Base-by-base conservation (phyloP, 768 basidiomycete genomes). In the Boletales sp. region DNA sequence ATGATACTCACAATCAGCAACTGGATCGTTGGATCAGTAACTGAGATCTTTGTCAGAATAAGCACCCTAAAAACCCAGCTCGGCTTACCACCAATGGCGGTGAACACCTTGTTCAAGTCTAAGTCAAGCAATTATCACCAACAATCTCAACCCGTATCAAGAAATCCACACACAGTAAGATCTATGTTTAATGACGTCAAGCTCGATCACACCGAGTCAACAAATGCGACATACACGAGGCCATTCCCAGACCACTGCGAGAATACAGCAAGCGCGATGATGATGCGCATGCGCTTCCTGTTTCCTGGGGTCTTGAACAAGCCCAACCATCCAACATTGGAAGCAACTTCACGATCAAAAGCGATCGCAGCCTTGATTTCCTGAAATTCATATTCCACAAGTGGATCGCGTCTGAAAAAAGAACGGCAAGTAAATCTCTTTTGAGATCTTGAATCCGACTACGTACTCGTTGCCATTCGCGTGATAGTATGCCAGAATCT, bases 351-450 rank as follows among this genome's bases (percentile, higher is more conserved):
- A 40, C 69, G 69, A 59, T 74, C 75, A 39, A 77, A 67, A 4
- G 65, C 68, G 48, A 81, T 70, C 7, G 81, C 81, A 21, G 78
- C 73, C 60, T 79, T 82, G 69, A 86, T 86, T 65, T 85, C 83
- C 54, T 78, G 74, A 54, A 79, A 83, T 60, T 83, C 81, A 59
- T 77, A 82, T 54, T 77, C 71, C 2, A 84, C 80, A 2, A 82
- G 72, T 2, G 82, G 46, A n/a, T 40, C 39, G 9, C 15, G 15
- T 34, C 39, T 47, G 31, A 24, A 34, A 11, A 24, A n/a, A n/a
- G 10, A 29, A 15, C 0, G 12, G 27, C 13, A 14, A 14, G n/a
- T 8, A 10, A 36, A 35, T 7, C 2, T 21, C 31, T 24, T 24
- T 24, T 5, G 24, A 24, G 5, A 24, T 24, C 5, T 24, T 24